These are phyloP conservation scores for Fistulinella prunicolor DNA, from an alignment of 768 basidiomycete species.

Conservation along the genomic window DNA sequence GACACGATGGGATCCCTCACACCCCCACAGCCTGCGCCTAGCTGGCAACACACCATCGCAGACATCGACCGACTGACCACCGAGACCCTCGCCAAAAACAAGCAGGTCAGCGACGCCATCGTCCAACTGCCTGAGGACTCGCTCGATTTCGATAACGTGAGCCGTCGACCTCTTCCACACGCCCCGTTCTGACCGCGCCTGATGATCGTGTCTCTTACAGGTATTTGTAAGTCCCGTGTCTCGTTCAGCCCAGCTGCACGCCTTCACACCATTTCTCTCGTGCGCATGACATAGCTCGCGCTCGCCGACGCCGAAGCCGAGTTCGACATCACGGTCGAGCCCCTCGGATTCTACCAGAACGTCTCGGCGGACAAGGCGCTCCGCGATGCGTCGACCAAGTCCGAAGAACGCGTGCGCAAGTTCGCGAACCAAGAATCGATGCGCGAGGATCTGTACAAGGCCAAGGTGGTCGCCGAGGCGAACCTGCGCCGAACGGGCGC, in stretches of 20 bases:
- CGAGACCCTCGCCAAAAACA: conserved; percentile 55
- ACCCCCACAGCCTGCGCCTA: conserved; percentile 65
- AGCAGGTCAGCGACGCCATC: conserved; percentile 55
- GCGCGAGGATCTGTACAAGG: conserved; percentile 77
- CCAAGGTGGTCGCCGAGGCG: conserved; percentile 65
- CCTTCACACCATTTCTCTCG: background rate
- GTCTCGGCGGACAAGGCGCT: conserved; percentile 71
- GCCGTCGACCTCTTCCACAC: conserved; percentile 14
- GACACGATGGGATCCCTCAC: conserved; percentile 45
- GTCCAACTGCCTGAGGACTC: conserved; percentile 56
- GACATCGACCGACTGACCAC: conserved; percentile 59
- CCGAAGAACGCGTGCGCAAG: conserved; percentile 67
- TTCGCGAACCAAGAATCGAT: conserved; percentile 75
- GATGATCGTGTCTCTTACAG: conserved; percentile 38
- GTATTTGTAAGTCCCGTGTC: conserved; percentile 60
- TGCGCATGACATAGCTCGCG: conserved; percentile 43
- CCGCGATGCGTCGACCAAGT: conserved; percentile 77
- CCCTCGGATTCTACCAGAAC: conserved; percentile 77
- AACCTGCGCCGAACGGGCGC: conserved; percentile 61
- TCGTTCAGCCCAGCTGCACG: background rate
- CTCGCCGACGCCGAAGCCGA: conserved; percentile 60
- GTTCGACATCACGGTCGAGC: conserved; percentile 52
- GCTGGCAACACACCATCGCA: conserved; percentile 67
- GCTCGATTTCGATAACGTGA: conserved; percentile 65
- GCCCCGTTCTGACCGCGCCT: conserved; percentile 1